These are phyloP conservation scores for Marasmius fiardii DNA, from an alignment of 1,284 basidiomycete genomes.

Conservation along the genomic window DNA sequence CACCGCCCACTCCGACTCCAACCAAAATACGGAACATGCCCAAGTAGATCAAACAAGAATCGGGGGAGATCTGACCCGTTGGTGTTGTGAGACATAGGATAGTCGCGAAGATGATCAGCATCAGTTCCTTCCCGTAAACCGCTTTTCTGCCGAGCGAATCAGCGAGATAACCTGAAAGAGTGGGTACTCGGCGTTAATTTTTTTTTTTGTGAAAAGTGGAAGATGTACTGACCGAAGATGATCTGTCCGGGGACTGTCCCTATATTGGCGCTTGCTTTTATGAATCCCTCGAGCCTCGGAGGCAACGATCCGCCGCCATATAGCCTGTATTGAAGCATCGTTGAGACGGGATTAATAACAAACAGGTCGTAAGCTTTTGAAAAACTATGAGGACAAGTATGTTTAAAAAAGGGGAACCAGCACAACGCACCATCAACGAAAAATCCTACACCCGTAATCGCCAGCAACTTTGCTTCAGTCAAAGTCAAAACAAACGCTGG, in stretches of 20 bases:
- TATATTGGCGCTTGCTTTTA: constrained; percentile 72
- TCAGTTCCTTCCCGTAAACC: constrained; percentile 77
- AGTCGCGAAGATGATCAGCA: constrained; percentile 73
- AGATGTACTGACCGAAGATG: constrained; percentile 40
- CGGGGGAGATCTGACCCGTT: constrained; percentile 38
- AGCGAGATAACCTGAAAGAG: constrained; percentile 38
- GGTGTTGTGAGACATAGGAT: constrained; percentile 45
- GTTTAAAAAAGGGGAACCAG: neutral
- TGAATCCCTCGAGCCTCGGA: constrained; percentile 53
- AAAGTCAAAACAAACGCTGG: constrained; percentile 41
- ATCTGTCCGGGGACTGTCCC: constrained; percentile 77
- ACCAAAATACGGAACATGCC: constrained; percentile 67
- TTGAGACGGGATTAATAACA: constrained; percentile 75
- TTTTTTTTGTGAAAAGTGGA: neutral
- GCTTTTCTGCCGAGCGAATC: constrained; percentile 67
- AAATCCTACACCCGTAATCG: constrained; percentile 57
- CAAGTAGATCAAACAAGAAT: constrained; percentile 56
- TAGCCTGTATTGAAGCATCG: constrained; percentile 74
- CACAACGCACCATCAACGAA: constrained; percentile 27
- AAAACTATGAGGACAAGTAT: neutral
- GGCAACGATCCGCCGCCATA: constrained; percentile 56
- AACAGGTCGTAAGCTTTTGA: constrained; percentile 72
- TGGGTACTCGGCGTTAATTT: neutral
- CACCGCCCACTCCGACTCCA: constrained; percentile 77
- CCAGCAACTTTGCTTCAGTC: constrained; percentile 46